phyloP scores from a whole-genome alignment of 768 basidiomycete genomes.

The Boletus tomentosulus region DNA sequence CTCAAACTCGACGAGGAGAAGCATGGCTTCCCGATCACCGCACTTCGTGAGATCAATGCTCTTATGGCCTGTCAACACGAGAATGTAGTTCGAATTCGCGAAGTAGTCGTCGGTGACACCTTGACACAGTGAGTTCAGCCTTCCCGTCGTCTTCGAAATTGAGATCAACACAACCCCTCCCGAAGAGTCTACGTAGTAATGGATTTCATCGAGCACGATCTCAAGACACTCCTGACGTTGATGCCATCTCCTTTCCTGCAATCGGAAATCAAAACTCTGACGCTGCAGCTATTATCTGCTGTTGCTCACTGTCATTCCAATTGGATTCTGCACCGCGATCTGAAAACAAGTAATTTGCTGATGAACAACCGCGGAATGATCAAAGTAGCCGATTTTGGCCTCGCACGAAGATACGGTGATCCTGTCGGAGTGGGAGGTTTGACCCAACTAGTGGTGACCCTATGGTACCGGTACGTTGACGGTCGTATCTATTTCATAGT shows the following conservation, averaged over 20 bases:
- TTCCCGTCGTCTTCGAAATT: conserved; percentile 2
- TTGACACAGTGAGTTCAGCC: conserved; percentile 86
- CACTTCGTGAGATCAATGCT: conserved; percentile 91
- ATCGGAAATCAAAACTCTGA: conserved; percentile 96
- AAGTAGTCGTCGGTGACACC: conserved; percentile 98
- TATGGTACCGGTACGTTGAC: conserved; percentile 89
- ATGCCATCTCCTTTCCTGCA: conserved; percentile 98
- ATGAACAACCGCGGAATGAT: conserved; percentile 99
- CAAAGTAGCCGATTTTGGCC: conserved; percentile 97
- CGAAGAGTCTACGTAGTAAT: conserved; percentile 96
- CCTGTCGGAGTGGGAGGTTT: conserved; percentile 94
- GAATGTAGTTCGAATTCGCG: conserved; percentile 94
- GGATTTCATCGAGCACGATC: conserved; percentile 99
- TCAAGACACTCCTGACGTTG: conserved; percentile 89
- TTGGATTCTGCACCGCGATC: conserved; percentile 96
- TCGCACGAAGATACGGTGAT: conserved; percentile 94
- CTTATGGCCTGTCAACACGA: conserved; percentile 93
- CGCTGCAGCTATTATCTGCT: conserved; percentile 90
- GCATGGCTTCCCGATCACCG: conserved; percentile 97
- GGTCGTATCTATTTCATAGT: conserved; percentile 7
- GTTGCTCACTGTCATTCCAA: conserved; percentile 91
- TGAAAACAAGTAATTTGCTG: conserved; percentile 95
- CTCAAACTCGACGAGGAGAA: conserved; percentile 98
- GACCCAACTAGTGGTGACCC: conserved; percentile 96
- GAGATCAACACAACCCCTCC: conserved; percentile 7